A percentile compares a stretch with the other conserved stretches of the same genome.
These are phyloP conservation scores for Westerdykella ornata DNA, from an alignment of 2,329 filamentous ascomycete species.

Conservation along the genomic window DNA sequence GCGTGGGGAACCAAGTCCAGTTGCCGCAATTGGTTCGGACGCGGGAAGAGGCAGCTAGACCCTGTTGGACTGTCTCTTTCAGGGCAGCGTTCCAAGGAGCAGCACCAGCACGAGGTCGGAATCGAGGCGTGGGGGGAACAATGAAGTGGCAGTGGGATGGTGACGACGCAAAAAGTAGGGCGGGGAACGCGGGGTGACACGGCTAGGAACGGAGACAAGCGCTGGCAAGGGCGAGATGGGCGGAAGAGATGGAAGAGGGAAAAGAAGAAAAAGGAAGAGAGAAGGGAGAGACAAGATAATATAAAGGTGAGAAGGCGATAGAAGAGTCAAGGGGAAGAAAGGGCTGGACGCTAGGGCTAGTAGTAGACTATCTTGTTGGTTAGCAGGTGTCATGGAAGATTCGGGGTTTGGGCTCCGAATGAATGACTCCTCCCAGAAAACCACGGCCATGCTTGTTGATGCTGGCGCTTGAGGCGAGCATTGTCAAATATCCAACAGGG, in stretches of 20 bases:
- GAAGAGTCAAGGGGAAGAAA: background rate
- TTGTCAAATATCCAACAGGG: too few species aligned
- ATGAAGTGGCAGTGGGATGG: slow-evolving; percentile 8
- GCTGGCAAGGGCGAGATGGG: background rate
- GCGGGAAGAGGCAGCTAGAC: slow-evolving; percentile 6
- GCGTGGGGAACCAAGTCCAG: slow-evolving; percentile 21
- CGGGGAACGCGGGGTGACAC: slow-evolving; percentile 6
- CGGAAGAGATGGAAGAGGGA: background rate
- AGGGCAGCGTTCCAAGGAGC: slow-evolving; percentile 15
- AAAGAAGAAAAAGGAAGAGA: background rate
- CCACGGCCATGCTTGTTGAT: too few species aligned
- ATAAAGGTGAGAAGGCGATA: too few species aligned
- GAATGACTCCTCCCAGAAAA: too few species aligned
- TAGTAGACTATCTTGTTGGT: background rate
- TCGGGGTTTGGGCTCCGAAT: slow-evolving; percentile 1
- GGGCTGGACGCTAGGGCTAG: background rate
- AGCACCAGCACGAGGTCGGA: slow-evolving; percentile 13
- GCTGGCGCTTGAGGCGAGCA: too few species aligned
- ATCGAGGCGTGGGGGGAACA: slow-evolving; percentile 23
- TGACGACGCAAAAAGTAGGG: slow-evolving; percentile 9
- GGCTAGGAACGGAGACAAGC: background rate
- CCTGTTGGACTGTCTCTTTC: slow-evolving; percentile 18
- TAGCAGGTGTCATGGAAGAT: slow-evolving; percentile 4
- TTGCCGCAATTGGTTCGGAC: slow-evolving; percentile 25
- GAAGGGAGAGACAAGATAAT: too few species aligned